Evolutionary conservation across 371 early-diverging fungal genomes (phyloP).

Genomic region (Mucor velutinosus): DNA sequence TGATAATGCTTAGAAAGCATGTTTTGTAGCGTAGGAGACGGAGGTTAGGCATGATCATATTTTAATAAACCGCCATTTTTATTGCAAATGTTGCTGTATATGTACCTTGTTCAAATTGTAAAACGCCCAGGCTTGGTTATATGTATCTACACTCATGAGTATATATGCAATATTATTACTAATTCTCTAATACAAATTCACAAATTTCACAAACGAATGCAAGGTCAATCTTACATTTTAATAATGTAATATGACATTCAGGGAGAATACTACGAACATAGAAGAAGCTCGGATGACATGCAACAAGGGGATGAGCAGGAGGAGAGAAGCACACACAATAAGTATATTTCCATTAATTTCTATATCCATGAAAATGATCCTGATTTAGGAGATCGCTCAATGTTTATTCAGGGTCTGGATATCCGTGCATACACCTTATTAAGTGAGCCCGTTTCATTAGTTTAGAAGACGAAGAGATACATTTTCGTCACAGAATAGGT

Average conservation of each 20-base stretch:
- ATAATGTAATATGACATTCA: not conserved
- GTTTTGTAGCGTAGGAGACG: not conserved
- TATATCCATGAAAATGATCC: not conserved
- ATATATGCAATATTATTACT: not conserved
- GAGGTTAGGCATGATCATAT: not conserved
- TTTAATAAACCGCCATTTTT: conserved; percentile 8
- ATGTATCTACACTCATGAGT: not conserved
- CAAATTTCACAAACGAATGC: not conserved
- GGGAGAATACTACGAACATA: not conserved
- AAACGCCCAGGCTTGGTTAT: not conserved
- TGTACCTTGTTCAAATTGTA: not conserved
- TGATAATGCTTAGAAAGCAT: not conserved
- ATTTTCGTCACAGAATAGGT: not conserved
- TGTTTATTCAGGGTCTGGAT: conserved; percentile 12
- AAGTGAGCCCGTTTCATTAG: not conserved
- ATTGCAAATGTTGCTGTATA: not conserved
- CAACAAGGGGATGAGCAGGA: not conserved
- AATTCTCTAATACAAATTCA: not conserved
- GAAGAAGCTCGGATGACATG: conserved; percentile 9
- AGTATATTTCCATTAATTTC: not conserved
- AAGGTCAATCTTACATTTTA: conserved; percentile 1
- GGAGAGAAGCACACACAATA: not conserved
- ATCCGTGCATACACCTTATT: conserved; percentile 14
- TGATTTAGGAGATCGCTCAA: not conserved
- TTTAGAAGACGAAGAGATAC: conserved; percentile 16